Evolutionary conservation across 441 rosid genomes (phyloP).

Genomic region (Jatropha podagrica): DNA sequence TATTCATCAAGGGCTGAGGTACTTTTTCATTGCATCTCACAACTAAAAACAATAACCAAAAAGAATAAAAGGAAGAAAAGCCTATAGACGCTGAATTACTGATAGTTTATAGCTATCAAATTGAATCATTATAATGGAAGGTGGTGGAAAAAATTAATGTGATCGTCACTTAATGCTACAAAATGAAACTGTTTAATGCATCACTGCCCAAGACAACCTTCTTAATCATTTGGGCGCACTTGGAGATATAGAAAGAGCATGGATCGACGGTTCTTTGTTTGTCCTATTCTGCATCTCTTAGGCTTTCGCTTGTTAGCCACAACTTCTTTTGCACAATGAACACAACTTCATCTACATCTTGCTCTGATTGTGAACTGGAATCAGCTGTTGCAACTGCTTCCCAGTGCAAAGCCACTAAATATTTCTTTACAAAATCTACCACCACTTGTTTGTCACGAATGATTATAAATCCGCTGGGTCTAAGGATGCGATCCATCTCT

Average conservation of each 20-base stretch:
- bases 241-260: conserved; percentile 5
- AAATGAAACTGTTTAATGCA: conserved; percentile 40
- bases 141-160: conserved; percentile 22
- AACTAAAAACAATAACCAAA: neutral
- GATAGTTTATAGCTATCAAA: conserved; percentile 34
- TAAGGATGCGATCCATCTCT: conserved; percentile 94
- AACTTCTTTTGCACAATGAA: conserved; percentile 76
- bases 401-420: conserved; percentile 81
- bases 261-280: neutral
- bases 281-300: conserved; percentile 65
- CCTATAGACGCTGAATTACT: conserved; percentile 32
- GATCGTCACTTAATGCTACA: conserved; percentile 43
- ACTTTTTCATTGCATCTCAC: conserved; percentile 10
- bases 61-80: conserved; percentile 22
- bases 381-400: conserved; percentile 60
- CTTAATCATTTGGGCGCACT: conserved; percentile 31
- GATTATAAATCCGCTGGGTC: conserved; percentile 85
- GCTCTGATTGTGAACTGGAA: conserved; percentile 50
- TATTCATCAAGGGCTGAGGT: conserved; percentile 11
- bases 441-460: conserved; percentile 66
- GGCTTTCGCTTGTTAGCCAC: conserved; percentile 86
- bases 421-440: conserved; percentile 68
- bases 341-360: conserved; percentile 54
- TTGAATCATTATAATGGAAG: conserved; percentile 35
- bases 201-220: conserved; percentile 23